Evolutionary conservation across 257 asterid genomes (phyloP), one percentile per base, ranked within the genome.

Genomic region (Lantana camara): DNA sequence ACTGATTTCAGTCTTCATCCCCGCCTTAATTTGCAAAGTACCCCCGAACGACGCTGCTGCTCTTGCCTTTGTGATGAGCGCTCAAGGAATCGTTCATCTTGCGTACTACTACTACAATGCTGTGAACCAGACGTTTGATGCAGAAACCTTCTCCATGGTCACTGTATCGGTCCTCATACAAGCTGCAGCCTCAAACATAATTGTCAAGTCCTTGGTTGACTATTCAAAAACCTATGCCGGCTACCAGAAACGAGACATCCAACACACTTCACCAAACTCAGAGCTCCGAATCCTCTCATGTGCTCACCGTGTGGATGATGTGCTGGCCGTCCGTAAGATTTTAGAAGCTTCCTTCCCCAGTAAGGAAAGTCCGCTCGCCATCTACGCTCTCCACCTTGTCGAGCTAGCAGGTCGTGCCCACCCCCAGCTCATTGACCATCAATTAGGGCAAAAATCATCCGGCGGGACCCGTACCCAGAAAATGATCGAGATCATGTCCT

Each of bases 11-110:
- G 54, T 77, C 66, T 78, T 92, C 21, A 35, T 74, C 27, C 78
- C 97, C 0, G 89, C 97, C 1, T 16, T 83, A 32, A 32, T 73
- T 46, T 85, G 97, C 71, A 79, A 65, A 73, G 88, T 92, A 49
- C 98, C 98, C 0, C 17, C 63, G 9, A 89, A 77, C 69, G 98
- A 89, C 61, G 91, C 97, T 21, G 69, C 66, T 6, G 89, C 96
- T 24, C 93, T 92, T 51, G 73, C 97, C 10, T 75, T 87, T 75
- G 80, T 82, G 65, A 68, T 89, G 90, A 66, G 79, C 54, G 72
- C 92, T 27, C 96, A 89, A 70, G 98, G 98, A 62, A 75, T 86
- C 23, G 92, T 92, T 34, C 95, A 92, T 67, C 77, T 92, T 90
- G 80, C 96, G 0, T 83, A 77, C 60, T 89, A 86, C 58, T 81